Percentiles rank a stretch among this genome's conserved stretches.
These are phyloP conservation scores for Erigeron canadensis DNA, from an alignment of 129 eudicot genomes.

Conservation along the genomic window DNA sequence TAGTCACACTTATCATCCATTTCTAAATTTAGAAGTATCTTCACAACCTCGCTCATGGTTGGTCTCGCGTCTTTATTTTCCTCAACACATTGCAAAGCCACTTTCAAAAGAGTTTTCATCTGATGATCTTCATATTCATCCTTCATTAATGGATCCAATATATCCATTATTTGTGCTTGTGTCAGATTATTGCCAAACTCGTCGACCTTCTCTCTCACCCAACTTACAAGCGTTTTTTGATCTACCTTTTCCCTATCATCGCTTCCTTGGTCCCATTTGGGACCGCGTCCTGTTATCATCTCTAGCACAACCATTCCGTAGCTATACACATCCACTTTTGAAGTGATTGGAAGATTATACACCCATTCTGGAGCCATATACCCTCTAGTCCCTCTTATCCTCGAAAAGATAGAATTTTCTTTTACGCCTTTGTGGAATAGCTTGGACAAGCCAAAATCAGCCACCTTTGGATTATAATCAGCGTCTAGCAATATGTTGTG, in stretches of 20 bases:
- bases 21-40: slow-evolving; percentile 29
- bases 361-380: slow-evolving; percentile 47
- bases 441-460: slow-evolving; percentile 46
- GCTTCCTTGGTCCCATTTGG: not conserved
- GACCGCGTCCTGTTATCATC: slow-evolving; percentile 40
- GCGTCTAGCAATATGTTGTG: slow-evolving; percentile 42
- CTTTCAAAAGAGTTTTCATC: slow-evolving; percentile 15
- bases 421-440: slow-evolving; percentile 21
- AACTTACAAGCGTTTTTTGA: slow-evolving; percentile 6
- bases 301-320: slow-evolving; percentile 45
- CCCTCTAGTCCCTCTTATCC: slow-evolving; percentile 41
- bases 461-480: slow-evolving; percentile 42
- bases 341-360: slow-evolving; percentile 33
- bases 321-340: slow-evolving; percentile 52
- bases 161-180: slow-evolving; percentile 7
- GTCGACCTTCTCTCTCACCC: slow-evolving; percentile 32
- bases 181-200: not conserved
- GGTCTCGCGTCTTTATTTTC: slow-evolving; percentile 34
- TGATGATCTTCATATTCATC: slow-evolving; percentile 15
- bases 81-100: slow-evolving; percentile 31
- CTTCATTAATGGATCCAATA: slow-evolving; percentile 23
- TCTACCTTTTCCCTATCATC: not conserved
- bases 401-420: slow-evolving; percentile 20
- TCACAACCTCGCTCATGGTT: slow-evolving; percentile 39
- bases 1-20: not conserved